Conservation (phyloP, 495 filamentous ascomycete species). For the Delitschia confertaspora region DNA sequence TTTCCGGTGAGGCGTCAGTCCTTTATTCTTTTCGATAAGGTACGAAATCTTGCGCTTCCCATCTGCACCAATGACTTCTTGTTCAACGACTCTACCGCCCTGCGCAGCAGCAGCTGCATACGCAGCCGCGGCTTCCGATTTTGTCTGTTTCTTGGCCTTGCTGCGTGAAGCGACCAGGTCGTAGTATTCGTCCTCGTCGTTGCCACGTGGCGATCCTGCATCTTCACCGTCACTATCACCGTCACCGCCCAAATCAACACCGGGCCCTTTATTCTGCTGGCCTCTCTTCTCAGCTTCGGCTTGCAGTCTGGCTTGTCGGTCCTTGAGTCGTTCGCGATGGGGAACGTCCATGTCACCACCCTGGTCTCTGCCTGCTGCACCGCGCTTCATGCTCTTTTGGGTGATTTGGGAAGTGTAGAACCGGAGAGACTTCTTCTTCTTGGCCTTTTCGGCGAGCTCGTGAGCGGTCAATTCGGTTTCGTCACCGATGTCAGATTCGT, state of each 20-base stretch:
- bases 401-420: constrained; percentile 97
- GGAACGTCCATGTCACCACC: constrained; percentile 92
- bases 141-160: constrained; percentile 62
- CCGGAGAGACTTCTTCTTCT: constrained; percentile 75
- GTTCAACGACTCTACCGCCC: constrained; percentile 51
- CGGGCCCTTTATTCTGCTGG: constrained; percentile 45
- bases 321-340: constrained; percentile 74
- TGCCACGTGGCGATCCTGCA: constrained; percentile 40
- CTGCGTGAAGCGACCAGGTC: constrained; percentile 66
- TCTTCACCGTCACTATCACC: constrained; percentile 51
- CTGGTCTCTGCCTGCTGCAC: constrained; percentile 66
- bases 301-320: constrained; percentile 75
- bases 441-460: constrained; percentile 73
- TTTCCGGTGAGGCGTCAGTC: constrained; percentile 75
- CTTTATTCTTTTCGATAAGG: constrained; percentile 95
- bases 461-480: constrained; percentile 50
- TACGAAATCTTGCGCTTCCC: constrained; percentile 84
- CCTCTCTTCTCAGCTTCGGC: constrained; percentile 79
- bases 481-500: constrained; percentile 61
- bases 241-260: constrained; percentile 49
- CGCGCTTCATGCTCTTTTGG: constrained; percentile 82
- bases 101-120: constrained; percentile 45
- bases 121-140: constrained; percentile 52
- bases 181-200: constrained; percentile 71
- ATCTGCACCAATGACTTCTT: constrained; percentile 56